Base-by-base conservation (phyloP, 495 filamentous ascomycete species). In the Chaetomidium leptoderma region DNA sequence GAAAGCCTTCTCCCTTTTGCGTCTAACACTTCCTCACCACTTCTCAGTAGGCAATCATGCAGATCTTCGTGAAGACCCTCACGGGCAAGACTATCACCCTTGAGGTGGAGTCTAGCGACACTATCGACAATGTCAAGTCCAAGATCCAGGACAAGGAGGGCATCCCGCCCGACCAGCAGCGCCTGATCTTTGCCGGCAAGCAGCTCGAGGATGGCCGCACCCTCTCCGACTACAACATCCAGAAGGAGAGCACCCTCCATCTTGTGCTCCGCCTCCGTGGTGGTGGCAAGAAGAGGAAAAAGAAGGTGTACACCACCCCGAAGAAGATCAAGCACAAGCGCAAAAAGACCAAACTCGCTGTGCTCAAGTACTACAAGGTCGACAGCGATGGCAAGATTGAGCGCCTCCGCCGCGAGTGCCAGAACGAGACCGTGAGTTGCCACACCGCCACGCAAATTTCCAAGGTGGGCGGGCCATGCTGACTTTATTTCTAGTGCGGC, bases 281-380 rank as follows among this genome's bases (percentile, higher is more conserved):
- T 74, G 93, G 93, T 78, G 90, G 78, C 71, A 98, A 98, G 90
- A 98, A 98, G 90, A 82, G 93, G 68, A 98, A 98, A 89, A 98
- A 98, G 92, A 98, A 98, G 91, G 93, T 98, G 58, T 98, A 98
- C 86, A 97, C 89, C 71, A 98, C 95, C 67, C 93, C 93, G 73
- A 98, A 98, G 92, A 98, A 98, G 89, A 98, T 98, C 88, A 98
- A 98, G 92, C 93, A 98, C 83, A 98, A 97, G 89, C 86, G 91
- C 81, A 97, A 97, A 88, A 86, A 86, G 91, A 96, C 88, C 83
- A 98, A 98, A 86, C 83, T 98, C 70, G 95, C 93, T 65, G 91
- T 98, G 68, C 91, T 98, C 71, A 98, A 98, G 87, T 98, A 97
- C 90, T 98, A 97, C 89, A 98, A 98, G 86, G 93, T 98, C 66